Evolutionary conservation across 176 grass and related monocot species (phyloP).

Genomic region (Avena insularis): DNA sequence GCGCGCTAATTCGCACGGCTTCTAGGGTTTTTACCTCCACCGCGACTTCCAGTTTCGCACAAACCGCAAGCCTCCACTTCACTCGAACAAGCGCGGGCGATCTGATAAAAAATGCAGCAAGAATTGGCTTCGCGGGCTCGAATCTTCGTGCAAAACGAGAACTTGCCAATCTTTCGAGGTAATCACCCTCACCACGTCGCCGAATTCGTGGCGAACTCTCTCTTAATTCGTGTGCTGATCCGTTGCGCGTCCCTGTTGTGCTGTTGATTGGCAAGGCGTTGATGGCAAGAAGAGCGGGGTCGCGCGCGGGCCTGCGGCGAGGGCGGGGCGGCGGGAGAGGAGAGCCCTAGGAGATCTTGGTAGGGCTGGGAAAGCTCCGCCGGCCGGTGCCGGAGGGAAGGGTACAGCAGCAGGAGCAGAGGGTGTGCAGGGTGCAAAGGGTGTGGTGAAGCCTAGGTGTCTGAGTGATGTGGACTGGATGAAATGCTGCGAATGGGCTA

Average conservation of each 20-base stretch:
- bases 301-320: neutral
- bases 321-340: conserved; percentile 12
- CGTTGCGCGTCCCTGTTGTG: neutral
- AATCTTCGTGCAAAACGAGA: conserved; percentile 30
- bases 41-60: neutral
- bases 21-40: neutral
- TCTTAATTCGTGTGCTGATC: neutral
- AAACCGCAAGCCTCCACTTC: neutral
- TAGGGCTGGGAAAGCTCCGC: neutral
- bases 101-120: conserved; percentile 14
- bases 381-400: neutral
- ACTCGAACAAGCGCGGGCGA: neutral
- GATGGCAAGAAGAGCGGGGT: conserved; percentile 35
- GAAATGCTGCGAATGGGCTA: conserved; percentile 37
- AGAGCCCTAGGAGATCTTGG: conserved; percentile 37
- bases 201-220: neutral
- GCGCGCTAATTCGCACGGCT: neutral
- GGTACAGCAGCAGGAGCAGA: neutral
- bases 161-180: conserved; percentile 35
- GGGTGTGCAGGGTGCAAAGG: neutral
- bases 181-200: neutral
- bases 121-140: conserved; percentile 11
- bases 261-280: conserved; percentile 23
- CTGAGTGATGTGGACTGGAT: conserved; percentile 35
- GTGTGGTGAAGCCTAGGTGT: conserved; percentile 15